These are phyloP conservation scores for Jatropha podagrica DNA, from an alignment of 441 rosid species.

Conservation along the genomic window DNA sequence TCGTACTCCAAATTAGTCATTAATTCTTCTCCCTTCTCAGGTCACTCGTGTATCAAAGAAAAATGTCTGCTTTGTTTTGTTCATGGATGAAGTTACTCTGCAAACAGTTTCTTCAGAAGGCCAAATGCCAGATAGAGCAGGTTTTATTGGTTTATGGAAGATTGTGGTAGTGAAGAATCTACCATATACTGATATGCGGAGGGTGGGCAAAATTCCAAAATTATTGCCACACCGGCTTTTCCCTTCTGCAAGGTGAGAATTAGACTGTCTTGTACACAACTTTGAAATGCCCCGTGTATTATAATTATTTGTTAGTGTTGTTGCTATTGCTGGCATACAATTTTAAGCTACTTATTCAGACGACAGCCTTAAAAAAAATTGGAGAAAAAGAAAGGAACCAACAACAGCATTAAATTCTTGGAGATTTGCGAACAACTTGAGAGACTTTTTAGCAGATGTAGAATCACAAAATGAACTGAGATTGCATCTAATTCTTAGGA, in stretches of 20 bases:
- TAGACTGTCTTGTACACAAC: not conserved
- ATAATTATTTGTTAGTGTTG: not conserved
- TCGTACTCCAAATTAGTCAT: not conserved
- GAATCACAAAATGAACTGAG: not conserved
- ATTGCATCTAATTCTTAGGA: not conserved
- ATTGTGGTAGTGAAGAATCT: slow-evolving; percentile 86
- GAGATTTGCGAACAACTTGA: not conserved
- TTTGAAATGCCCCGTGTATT: slow-evolving; percentile 2
- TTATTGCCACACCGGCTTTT: slow-evolving; percentile 86
- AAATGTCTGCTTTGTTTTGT: slow-evolving; percentile 98
- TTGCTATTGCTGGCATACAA: not conserved
- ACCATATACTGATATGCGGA: slow-evolving; percentile 88
- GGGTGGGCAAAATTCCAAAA: slow-evolving; percentile 97
- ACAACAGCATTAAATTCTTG: not conserved
- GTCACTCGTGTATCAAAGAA: slow-evolving; percentile 84
- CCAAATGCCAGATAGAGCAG: slow-evolving; percentile 68
- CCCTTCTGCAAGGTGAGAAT: slow-evolving; percentile 91
- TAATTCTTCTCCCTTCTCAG: slow-evolving; percentile 42
- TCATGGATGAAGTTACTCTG: slow-evolving; percentile 79
- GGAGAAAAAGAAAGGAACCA: not conserved
- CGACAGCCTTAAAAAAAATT: not conserved
- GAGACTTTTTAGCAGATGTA: not conserved
- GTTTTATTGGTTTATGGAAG: slow-evolving; percentile 95
- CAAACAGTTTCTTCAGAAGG: slow-evolving; percentile 81
- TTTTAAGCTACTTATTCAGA: slow-evolving; percentile 2